Evolutionary conservation across 169 alveolate genomes (phyloP).

Genomic region (Plasmodium gonderi): DNA sequence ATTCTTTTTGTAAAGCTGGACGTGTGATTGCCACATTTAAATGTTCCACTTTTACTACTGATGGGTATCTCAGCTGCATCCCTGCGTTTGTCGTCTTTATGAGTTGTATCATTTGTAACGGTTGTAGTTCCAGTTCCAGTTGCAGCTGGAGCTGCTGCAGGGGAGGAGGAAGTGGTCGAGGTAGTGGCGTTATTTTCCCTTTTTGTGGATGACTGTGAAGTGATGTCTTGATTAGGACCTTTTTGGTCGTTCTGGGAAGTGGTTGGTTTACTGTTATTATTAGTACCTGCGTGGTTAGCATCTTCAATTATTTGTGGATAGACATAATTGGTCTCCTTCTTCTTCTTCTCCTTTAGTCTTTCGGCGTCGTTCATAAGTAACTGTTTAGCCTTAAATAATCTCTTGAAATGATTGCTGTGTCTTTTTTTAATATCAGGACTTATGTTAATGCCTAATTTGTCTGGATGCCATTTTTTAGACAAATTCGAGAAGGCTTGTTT

Average conservation of each 20-base stretch:
- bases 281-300: neutral
- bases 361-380: slow-evolving; percentile 76
- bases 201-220: too few species aligned
- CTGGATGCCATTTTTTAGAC: slow-evolving; percentile 87
- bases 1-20: neutral
- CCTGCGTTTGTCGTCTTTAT: too few species aligned
- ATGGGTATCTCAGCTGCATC: too few species aligned
- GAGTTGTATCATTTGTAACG: too few species aligned
- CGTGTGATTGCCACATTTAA: neutral
- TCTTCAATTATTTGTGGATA: slow-evolving; percentile 77
- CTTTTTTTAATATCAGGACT: slow-evolving; percentile 78
- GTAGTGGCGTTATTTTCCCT: too few species aligned
- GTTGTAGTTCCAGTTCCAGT: too few species aligned
- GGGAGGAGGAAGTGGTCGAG: too few species aligned
- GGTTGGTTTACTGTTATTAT: neutral
- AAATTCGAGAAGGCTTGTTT: slow-evolving; percentile 81
- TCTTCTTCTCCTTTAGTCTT: slow-evolving; percentile 74
- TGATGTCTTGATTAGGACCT: neutral
- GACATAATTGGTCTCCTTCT: slow-evolving; percentile 80
- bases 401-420: slow-evolving; percentile 81
- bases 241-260: neutral
- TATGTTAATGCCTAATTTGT: slow-evolving; percentile 76
- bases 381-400: slow-evolving; percentile 81
- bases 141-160: too few species aligned
- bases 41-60: neutral